Evolutionary conservation across 1,139 yeast genomes (phyloP).

Genomic region (Zygosaccharomyces pseudobailii): DNA sequence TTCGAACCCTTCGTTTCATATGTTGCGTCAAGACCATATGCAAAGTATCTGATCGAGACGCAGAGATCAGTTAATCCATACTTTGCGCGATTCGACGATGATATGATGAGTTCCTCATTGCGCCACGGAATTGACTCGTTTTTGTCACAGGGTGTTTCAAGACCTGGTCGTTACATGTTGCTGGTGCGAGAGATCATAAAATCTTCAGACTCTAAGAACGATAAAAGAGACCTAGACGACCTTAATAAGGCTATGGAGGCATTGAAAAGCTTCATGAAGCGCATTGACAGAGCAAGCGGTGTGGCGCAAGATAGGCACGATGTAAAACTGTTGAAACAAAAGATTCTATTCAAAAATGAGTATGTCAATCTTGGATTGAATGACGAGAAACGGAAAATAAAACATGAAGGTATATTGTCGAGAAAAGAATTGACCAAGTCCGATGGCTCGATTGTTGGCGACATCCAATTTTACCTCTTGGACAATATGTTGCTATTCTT

Average conservation of each 20-base stretch:
- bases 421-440: conserved; percentile 32
- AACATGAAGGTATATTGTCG: conserved; percentile 36
- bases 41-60: conserved; percentile 91
- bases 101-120: conserved; percentile 76
- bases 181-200: conserved; percentile 79
- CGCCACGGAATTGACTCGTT: conserved; percentile 91
- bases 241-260: conserved; percentile 70
- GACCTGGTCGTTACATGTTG: conserved; percentile 92
- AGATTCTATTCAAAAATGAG: conserved; percentile 72
- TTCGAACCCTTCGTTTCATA: conserved; percentile 91
- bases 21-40: conserved; percentile 95
- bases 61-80: conserved; percentile 87
- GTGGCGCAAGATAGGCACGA: conserved; percentile 91
- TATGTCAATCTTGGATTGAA: conserved; percentile 80
- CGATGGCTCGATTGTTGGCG: conserved; percentile 42
- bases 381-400: conserved; percentile 71
- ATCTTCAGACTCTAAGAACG: conserved; percentile 49
- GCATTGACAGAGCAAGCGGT: conserved; percentile 89
- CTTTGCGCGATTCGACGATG: conserved; percentile 89
- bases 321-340: conserved; percentile 78
- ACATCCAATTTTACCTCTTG: conserved; percentile 70
- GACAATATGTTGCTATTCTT: conserved; percentile 87
- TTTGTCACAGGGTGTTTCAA: conserved; percentile 89
- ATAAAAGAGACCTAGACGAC: conserved; percentile 67
- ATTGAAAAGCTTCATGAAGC: conserved; percentile 67